phyloP scores from a whole-genome alignment of 2,329 filamentous ascomycete genomes.

The Penicillium sp. region DNA sequence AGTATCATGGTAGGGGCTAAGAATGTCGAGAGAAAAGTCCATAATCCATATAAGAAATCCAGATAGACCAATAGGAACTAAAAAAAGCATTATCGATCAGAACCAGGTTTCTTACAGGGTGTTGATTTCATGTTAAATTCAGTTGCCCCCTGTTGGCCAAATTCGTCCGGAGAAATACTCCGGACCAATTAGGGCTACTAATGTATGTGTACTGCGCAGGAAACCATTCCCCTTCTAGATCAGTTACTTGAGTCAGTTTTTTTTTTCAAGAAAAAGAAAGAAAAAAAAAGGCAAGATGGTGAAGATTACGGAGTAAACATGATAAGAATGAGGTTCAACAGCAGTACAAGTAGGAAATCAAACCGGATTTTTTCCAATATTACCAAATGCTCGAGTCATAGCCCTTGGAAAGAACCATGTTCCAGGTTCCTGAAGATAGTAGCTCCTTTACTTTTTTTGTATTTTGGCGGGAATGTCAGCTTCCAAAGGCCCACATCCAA shows the following conservation, averaged over 20 bases:
- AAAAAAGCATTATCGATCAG: background rate
- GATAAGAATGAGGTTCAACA: no score
- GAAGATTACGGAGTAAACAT: background rate
- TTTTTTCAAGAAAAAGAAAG: background rate
- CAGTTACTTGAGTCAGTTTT: background rate
- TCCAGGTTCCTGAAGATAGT: background rate
- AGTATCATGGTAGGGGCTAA: no score
- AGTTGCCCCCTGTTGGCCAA: background rate
- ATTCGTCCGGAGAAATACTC: background rate
- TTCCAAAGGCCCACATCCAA: constrained; percentile 15
- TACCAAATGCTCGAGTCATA: background rate
- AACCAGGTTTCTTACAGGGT: background rate
- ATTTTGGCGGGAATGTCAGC: constrained; percentile 14
- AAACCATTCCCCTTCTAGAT: background rate
- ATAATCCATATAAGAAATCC: background rate
- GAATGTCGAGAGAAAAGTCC: background rate
- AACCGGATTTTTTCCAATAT: background rate
- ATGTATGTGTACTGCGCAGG: background rate
- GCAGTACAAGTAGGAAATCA: background rate
- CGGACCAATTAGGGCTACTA: background rate
- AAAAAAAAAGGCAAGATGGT: background rate
- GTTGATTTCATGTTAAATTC: background rate
- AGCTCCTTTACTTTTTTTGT: background rate
- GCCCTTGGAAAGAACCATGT: background rate
- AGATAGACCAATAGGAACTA: background rate